Percentiles rank a stretch among this genome's conserved stretches.
Evolutionary conservation across 2,329 filamentous ascomycete species (phyloP).

Genomic region (Spiromastix sp.): DNA sequence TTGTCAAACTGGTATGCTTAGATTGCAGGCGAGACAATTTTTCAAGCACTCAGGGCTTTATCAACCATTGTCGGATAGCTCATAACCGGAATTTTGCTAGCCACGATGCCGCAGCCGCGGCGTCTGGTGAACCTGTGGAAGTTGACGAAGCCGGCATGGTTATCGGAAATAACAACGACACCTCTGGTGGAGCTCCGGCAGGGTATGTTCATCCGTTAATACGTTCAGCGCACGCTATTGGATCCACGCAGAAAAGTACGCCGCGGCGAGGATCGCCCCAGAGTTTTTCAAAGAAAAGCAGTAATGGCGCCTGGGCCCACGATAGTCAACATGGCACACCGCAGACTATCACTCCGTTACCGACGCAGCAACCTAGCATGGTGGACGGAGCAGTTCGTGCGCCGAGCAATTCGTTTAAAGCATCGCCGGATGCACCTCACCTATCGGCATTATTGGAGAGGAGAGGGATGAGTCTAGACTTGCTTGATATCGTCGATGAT

Average conservation of each 20-base stretch:
- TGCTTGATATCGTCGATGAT: constrained; percentile 49
- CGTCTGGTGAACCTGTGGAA: constrained; percentile 75
- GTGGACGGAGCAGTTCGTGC: constrained; percentile 7
- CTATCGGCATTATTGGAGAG: constrained; percentile 55
- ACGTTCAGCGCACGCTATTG: constrained; percentile 42
- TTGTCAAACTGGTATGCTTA: constrained; percentile 81
- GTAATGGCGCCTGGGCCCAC: background rate
- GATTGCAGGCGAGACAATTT: constrained; percentile 88
- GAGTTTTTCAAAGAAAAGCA: constrained; percentile 9
- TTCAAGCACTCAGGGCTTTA: constrained; percentile 95
- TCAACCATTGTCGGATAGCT: constrained; percentile 96
- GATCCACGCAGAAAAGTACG: constrained; percentile 17
- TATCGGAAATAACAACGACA: constrained; percentile 29
- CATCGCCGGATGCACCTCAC: constrained; percentile 52
- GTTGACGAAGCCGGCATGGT: constrained; percentile 47
- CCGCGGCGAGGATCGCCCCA: constrained; percentile 11
- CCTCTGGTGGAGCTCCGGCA: constrained; percentile 22
- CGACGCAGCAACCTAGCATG: background rate
- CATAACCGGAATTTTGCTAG: constrained; percentile 91
- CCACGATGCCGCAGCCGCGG: constrained; percentile 84
- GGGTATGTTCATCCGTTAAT: constrained; percentile 55
- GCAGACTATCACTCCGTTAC: constrained; percentile 7
- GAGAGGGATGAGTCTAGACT: constrained; percentile 51
- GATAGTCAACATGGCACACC: constrained; percentile 12
- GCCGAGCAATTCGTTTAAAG: constrained; percentile 35